A percentile compares a stretch with the other conserved stretches of the same genome.
phyloP scores from a whole-genome alignment of 2,329 filamentous ascomycete genomes.

The Escovopsis weberi region DNA sequence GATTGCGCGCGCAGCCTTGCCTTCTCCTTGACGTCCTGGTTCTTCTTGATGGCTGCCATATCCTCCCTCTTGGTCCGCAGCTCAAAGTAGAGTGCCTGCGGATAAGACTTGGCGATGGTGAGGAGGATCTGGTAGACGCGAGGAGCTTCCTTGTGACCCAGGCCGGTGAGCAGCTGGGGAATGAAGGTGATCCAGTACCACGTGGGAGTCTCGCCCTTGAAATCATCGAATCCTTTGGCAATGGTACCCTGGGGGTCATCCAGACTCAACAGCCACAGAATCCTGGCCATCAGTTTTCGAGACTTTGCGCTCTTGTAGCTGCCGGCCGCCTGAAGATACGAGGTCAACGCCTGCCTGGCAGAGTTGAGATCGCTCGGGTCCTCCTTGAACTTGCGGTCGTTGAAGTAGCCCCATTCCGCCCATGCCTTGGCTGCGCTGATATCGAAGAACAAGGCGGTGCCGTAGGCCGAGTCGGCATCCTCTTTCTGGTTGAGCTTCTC shows the following conservation, averaged over 20 bases:
- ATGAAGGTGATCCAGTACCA: slow-evolving; percentile 99
- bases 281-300: slow-evolving; percentile 79
- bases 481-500: slow-evolving; percentile 84
- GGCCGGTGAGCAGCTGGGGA: slow-evolving; percentile 80
- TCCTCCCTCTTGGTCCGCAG: slow-evolving; percentile 88
- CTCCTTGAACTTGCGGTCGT: slow-evolving; percentile 89
- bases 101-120: slow-evolving; percentile 91
- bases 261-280: slow-evolving; percentile 88
- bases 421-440: slow-evolving; percentile 92
- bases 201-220: slow-evolving; percentile 91
- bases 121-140: slow-evolving; percentile 76
- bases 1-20: slow-evolving; percentile 35
- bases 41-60: slow-evolving; percentile 82
- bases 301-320: slow-evolving; percentile 97
- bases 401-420: slow-evolving; percentile 99
- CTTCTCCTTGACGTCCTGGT: slow-evolving; percentile 61
- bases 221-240: slow-evolving; percentile 79
- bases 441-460: slow-evolving; percentile 89
- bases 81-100: slow-evolving; percentile 91
- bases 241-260: slow-evolving; percentile 79
- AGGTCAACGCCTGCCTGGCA: slow-evolving; percentile 84
- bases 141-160: slow-evolving; percentile 81
- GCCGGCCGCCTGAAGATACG: slow-evolving; percentile 88
- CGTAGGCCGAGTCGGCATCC: slow-evolving; percentile 87
- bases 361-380: slow-evolving; percentile 68